Conservation (phyloP, 75 land plant genomes). For the Selaginella tamariscina region DNA sequence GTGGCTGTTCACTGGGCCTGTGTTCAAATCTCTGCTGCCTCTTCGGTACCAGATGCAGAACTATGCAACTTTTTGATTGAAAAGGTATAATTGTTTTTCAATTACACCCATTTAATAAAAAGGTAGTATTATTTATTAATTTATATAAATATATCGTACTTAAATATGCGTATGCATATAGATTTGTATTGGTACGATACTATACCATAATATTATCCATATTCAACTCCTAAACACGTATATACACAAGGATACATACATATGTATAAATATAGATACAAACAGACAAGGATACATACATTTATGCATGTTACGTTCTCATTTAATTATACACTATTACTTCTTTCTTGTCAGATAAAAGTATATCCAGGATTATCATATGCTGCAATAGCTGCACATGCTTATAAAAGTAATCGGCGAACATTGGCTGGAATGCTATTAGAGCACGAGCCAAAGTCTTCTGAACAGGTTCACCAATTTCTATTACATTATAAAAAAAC, state of each 20-base stretch:
- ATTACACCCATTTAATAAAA: not conserved
- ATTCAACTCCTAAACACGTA: constrained; percentile 2
- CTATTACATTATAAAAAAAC: not conserved
- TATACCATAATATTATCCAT: not conserved
- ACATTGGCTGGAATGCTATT: constrained; percentile 92
- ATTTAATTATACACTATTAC: constrained; percentile 10
- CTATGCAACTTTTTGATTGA: constrained; percentile 75
- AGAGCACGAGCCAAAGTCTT: constrained; percentile 85
- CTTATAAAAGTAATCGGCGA: constrained; percentile 67
- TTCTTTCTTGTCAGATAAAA: constrained; percentile 46
- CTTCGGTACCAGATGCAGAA: constrained; percentile 43
- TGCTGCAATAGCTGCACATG: constrained; percentile 95
- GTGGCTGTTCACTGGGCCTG: constrained; percentile 98
- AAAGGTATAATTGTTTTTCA: constrained; percentile 43
- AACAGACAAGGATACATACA: too few species aligned
- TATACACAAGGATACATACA: too few species aligned
- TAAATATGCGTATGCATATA: not conserved
- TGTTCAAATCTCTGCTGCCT: constrained; percentile 65
- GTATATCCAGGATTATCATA: constrained; percentile 82
- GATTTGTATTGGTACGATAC: not conserved
- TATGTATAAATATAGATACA: too few species aligned
- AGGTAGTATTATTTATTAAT: not conserved
- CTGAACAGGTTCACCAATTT: constrained; percentile 80
- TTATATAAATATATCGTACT: not conserved
- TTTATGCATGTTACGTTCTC: not conserved